These are phyloP conservation scores for Trypanosoma melophagium DNA, from an alignment of 208 protist genomes.

Conservation along the genomic window DNA sequence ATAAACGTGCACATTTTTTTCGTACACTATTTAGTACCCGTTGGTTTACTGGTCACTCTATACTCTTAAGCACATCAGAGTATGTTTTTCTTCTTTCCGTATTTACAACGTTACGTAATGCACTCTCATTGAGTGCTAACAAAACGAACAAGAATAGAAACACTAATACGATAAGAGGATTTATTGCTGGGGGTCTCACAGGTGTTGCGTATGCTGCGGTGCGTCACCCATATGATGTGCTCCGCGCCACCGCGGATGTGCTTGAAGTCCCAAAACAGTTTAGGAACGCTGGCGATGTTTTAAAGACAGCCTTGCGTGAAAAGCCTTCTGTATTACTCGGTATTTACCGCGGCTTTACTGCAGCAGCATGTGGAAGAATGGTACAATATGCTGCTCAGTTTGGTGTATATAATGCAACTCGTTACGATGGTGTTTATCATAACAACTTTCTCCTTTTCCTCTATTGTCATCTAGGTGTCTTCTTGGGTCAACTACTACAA, in stretches of 20 bases:
- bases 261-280: constrained; percentile 41
- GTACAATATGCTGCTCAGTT: constrained; percentile 62
- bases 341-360: constrained; percentile 57
- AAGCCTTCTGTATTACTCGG: constrained; percentile 48
- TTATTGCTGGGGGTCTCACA: constrained; percentile 53
- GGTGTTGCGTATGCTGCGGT: constrained; percentile 48
- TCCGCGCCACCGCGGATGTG: constrained; percentile 66
- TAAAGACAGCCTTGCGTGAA: constrained; percentile 58
- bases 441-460: constrained; percentile 55
- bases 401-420: constrained; percentile 74
- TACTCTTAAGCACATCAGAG: constrained; percentile 33
- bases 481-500: constrained; percentile 46
- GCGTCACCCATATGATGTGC: constrained; percentile 78
- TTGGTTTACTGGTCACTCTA: constrained; percentile 61
- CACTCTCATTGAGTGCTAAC: constrained; percentile 5
- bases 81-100: constrained; percentile 46
- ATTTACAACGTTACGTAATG: constrained; percentile 41
- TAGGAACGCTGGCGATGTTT: constrained; percentile 53
- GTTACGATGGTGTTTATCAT: constrained; percentile 77
- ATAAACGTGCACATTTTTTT: constrained; percentile 81
- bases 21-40: constrained; percentile 58
- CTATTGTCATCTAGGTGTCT: constrained; percentile 67
- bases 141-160: not conserved
- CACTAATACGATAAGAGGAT: constrained; percentile 27
- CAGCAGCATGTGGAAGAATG: constrained; percentile 32